Evolutionary conservation across 805 yeast species (phyloP).

Genomic region (Starmerella gropengiesseri): DNA sequence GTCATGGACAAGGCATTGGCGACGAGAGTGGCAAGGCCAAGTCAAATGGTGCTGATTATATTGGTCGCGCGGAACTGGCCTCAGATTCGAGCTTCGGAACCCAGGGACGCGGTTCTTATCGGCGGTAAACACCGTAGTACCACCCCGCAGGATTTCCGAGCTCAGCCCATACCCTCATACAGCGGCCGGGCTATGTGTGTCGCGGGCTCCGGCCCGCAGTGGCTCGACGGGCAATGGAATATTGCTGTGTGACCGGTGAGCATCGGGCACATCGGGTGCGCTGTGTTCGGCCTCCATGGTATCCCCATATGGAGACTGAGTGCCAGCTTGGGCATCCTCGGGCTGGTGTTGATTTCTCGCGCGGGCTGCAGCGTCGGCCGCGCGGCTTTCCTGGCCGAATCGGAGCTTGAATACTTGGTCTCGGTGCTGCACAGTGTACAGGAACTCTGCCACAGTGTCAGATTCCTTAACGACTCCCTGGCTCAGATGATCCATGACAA

Average conservation of each 20-base stretch:
- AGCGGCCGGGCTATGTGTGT: no score
- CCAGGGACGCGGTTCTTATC: no score
- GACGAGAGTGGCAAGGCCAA: no score
- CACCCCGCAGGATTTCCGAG: no score
- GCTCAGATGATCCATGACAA: conserved; percentile 59
- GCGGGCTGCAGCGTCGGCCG: background rate
- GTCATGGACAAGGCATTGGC: no score
- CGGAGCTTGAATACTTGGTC: conserved; percentile 31
- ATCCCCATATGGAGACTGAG: background rate
- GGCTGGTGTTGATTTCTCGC: background rate
- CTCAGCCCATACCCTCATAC: no score
- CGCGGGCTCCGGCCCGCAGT: no score
- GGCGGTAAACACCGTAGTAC: no score
- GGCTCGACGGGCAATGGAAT: conserved; percentile 8
- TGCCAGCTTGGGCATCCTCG: no score
- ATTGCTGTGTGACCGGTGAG: background rate
- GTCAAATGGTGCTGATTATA: no score
- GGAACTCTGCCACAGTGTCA: conserved; percentile 77
- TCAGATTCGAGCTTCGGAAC: no score
- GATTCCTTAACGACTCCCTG: conserved; percentile 56
- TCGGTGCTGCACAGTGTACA: conserved; percentile 74
- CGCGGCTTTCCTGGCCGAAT: conserved; percentile 11
- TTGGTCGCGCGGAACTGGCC: no score
- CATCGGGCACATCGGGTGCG: background rate
- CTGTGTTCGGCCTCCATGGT: background rate